Percentiles rank a stretch among this genome's conserved stretches.
Conservation (phyloP, 176 grass and related monocot species). For the Oryza glaberrima region DNA sequence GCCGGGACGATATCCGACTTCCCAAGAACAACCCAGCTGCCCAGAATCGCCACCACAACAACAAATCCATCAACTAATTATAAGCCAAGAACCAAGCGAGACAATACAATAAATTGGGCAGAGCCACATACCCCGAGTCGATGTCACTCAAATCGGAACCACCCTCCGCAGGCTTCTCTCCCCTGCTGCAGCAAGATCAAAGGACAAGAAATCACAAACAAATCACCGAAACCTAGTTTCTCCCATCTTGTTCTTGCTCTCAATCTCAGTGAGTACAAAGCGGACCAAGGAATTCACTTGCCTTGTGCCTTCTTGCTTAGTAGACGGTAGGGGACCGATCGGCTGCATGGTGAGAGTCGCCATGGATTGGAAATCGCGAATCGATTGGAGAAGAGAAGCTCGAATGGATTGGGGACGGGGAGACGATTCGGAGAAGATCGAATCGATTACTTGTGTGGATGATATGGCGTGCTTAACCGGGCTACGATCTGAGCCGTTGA, state of each 20-base stretch:
- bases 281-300: conserved; percentile 16
- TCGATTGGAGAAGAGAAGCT: conserved; percentile 8
- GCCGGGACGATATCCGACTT: conserved; percentile 37
- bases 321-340: not conserved
- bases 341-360: conserved; percentile 56
- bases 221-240: not conserved
- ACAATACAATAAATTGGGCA: not conserved
- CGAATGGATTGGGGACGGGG: not conserved
- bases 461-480: not conserved
- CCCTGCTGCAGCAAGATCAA: not conserved
- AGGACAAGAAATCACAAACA: conserved; percentile 21
- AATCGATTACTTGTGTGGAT: conserved; percentile 8
- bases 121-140: conserved; percentile 36
- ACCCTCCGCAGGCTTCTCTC: not conserved
- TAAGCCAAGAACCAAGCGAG: not conserved
- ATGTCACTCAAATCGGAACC: conserved; percentile 35
- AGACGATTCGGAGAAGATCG: not conserved
- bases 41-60: not conserved
- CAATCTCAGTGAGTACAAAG: not conserved
- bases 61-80: not conserved
- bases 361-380: conserved; percentile 27
- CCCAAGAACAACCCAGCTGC: conserved; percentile 46
- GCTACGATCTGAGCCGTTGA: conserved; percentile 2
- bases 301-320: conserved; percentile 17
- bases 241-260: not conserved